These are phyloP conservation scores for Coelastrella sp. DNA, from an alignment of 139 green algal genomes.

Conservation along the genomic window DNA sequence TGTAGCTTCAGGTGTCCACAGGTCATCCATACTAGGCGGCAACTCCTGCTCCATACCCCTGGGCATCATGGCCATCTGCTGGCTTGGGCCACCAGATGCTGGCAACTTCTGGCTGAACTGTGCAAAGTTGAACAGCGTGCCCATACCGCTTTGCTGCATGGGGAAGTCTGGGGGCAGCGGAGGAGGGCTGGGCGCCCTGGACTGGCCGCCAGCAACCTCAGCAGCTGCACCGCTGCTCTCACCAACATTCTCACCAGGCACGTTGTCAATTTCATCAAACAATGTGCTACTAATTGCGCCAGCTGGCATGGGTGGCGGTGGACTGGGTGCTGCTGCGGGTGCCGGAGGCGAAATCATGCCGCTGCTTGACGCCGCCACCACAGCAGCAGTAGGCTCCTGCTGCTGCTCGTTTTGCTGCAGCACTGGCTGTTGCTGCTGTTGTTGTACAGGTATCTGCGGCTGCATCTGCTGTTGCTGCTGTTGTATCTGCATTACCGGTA, in stretches of 20 bases:
- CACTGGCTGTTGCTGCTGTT: not conserved
- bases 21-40: slow-evolving; percentile 36
- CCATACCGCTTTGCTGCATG: not conserved
- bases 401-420: slow-evolving; percentile 9
- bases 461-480: slow-evolving; percentile 21
- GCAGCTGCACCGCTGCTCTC: not conserved
- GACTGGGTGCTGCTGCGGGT: not conserved
- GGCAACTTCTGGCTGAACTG: slow-evolving; percentile 66
- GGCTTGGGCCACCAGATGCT: not conserved
- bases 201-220: not conserved
- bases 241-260: not conserved
- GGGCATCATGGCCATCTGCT: slow-evolving; percentile 48
- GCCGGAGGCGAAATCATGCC: not conserved
- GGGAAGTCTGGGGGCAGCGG: slow-evolving; percentile 60
- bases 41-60: slow-evolving; percentile 51
- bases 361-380: not conserved
- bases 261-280: slow-evolving; percentile 42
- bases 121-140: slow-evolving; percentile 66
- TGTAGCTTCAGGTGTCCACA: slow-evolving; percentile 44
- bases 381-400: slow-evolving; percentile 4
- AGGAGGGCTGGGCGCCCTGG: slow-evolving; percentile 53
- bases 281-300: slow-evolving; percentile 13
- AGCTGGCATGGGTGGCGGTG: not conserved
- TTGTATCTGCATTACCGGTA: slow-evolving; percentile 21
- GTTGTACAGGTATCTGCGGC: not conserved